Evolutionary conservation across 192 early-diverging fungal species (phyloP).

Genomic region (Geranomyces variabilis): DNA sequence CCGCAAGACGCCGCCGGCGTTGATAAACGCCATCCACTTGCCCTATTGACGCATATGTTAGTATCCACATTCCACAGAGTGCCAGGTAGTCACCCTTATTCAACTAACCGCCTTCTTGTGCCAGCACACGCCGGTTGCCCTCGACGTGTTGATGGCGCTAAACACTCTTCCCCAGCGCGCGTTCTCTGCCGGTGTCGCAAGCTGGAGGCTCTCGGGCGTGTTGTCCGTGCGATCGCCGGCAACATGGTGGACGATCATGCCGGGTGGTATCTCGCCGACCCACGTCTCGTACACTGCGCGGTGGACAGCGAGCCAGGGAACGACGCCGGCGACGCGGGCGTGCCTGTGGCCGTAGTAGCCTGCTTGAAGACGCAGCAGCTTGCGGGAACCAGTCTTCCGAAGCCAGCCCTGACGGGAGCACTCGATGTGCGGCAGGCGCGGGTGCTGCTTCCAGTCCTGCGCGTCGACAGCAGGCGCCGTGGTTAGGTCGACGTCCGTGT

Average conservation of each 20-base stretch:
- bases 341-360: slow-evolving; percentile 8
- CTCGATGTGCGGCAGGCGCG: slow-evolving; percentile 11
- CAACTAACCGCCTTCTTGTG: too few species aligned
- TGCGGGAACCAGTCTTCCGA: not conserved
- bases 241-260: slow-evolving; percentile 12
- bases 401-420: slow-evolving; percentile 8
- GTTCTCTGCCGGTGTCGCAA: not conserved
- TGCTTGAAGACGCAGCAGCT: not conserved
- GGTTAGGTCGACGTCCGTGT: not conserved
- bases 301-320: slow-evolving; percentile 10
- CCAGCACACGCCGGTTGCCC: not conserved
- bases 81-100: too few species aligned
- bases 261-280: slow-evolving; percentile 4
- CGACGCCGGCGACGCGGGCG: slow-evolving; percentile 11
- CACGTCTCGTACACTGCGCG: slow-evolving; percentile 9
- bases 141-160: not conserved
- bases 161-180: not conserved
- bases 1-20: not conserved
- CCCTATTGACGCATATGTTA: not conserved
- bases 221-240: slow-evolving; percentile 10
- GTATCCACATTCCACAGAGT: too few species aligned
- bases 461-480: not conserved
- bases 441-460: slow-evolving; percentile 3
- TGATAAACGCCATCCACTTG: not conserved
- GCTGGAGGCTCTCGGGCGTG: not conserved